A percentile compares a stretch with the other conserved stretches of the same genome.
These are phyloP conservation scores for Boletus insuetus DNA, from an alignment of 768 basidiomycete species.

Conservation along the genomic window DNA sequence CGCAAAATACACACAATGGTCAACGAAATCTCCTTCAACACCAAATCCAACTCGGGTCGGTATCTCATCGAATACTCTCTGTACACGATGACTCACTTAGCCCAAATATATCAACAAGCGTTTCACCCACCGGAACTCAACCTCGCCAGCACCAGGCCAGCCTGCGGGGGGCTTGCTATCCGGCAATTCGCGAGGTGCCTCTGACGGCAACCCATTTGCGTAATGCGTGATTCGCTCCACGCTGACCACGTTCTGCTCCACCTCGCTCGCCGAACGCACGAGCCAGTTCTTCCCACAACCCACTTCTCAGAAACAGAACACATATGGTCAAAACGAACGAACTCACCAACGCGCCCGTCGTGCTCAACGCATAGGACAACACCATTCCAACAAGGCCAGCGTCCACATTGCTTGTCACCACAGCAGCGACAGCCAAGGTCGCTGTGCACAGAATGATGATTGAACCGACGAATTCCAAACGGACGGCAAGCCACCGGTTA, in stretches of 20 bases:
- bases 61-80: slow-evolving; percentile 78
- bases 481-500: slow-evolving; percentile 82
- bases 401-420: slow-evolving; percentile 77
- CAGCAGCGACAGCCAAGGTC: slow-evolving; percentile 59
- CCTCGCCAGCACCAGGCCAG: slow-evolving; percentile 75
- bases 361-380: slow-evolving; percentile 79
- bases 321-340: background rate
- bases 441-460: slow-evolving; percentile 76
- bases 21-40: slow-evolving; percentile 74
- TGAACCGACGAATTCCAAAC: slow-evolving; percentile 82
- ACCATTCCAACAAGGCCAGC: slow-evolving; percentile 87
- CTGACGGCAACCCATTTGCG: slow-evolving; percentile 58
- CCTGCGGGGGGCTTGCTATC: slow-evolving; percentile 47
- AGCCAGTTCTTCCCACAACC: slow-evolving; percentile 62
- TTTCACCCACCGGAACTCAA: slow-evolving; percentile 67
- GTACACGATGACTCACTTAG: background rate
- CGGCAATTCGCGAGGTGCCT: slow-evolving; percentile 71
- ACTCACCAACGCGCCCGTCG: slow-evolving; percentile 76
- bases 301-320: background rate
- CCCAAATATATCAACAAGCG: background rate
- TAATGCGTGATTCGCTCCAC: slow-evolving; percentile 88
- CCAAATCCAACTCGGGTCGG: slow-evolving; percentile 73
- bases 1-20: slow-evolving; percentile 47
- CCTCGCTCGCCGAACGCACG: slow-evolving; percentile 79
- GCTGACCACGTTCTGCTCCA: slow-evolving; percentile 88